phyloP scores from a whole-genome alignment of 305 asterid species.

The Fraxinus angustifolia region DNA sequence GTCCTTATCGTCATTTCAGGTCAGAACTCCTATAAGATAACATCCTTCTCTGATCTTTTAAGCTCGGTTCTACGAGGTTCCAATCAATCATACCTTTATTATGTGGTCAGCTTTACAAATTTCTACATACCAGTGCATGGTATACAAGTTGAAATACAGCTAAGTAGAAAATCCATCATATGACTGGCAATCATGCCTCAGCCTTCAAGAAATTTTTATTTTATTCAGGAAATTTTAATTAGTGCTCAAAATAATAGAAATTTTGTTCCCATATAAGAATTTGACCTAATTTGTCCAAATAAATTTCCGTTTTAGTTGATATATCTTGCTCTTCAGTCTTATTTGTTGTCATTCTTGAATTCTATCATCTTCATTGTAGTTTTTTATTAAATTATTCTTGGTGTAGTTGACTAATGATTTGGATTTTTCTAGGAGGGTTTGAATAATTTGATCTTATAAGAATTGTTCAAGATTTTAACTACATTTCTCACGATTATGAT shows the following conservation, averaged over 20 bases:
- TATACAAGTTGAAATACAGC: conserved; percentile 11
- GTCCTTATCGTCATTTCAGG: conserved; percentile 98
- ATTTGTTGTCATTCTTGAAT: background rate
- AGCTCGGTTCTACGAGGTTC: background rate
- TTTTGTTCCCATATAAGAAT: background rate
- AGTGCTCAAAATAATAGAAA: background rate
- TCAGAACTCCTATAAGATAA: conserved; percentile 24
- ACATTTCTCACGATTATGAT: background rate
- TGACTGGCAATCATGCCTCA: background rate
- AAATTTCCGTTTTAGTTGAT: background rate
- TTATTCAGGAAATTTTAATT: background rate
- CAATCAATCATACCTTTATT: background rate
- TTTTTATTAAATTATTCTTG: background rate
- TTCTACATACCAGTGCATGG: background rate
- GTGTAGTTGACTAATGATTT: conserved; percentile 6
- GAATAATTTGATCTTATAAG: conserved; percentile 11
- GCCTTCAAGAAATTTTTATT: background rate
- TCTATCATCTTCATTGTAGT: background rate
- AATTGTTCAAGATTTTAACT: background rate
- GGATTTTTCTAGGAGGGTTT: conserved; percentile 3
- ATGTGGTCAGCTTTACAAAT: background rate
- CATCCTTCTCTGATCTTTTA: background rate
- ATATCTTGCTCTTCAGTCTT: background rate
- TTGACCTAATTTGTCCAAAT: background rate
- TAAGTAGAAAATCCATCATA: background rate